Base-by-base conservation (phyloP, 345 rosid genomes). In the Lepidium sativum region DNA sequence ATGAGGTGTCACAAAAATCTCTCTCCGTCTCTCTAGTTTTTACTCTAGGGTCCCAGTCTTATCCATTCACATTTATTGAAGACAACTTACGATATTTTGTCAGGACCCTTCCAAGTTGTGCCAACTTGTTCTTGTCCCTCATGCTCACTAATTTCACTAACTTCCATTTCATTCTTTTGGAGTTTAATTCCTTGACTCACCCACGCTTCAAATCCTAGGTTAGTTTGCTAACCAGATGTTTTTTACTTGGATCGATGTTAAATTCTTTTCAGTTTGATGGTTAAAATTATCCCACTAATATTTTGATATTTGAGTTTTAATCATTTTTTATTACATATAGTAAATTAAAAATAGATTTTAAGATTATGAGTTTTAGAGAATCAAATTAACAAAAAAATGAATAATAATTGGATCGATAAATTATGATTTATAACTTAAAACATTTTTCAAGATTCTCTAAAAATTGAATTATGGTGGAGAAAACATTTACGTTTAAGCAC, bases 1-100 rank as follows among this genome's bases (percentile, higher is more conserved):
- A 32, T 39, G 75, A 63, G 52, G 74, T 63, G 63, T 63, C 68
- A 45, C 17, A 54, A 27, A 47, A 34, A 54, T 40, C 44, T 41
- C 59, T 50, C 37, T 52, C 15, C 34, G 27, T 39, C 64, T 71
- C 52, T 57, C 37, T 49, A 12, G 45, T 42, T 50, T 51, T 27
- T 5, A 31, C 65, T 60, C 13, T 23, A 12, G 51, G 40, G 23
- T 32, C 71, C 56, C 11, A 29, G 18, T 73, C 72, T 52, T 73
- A 66, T 73, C 77, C 63, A 73, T 66, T 66, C 11, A 37, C 77
- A 73, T 66, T 72, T 59, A 66, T 27, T 66, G 70, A 15, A 31
- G 50, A 60, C 72, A 40, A 56, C 33, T 50, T 65, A 14, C 60
- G 62, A 66, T 73, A 15, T 73, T 60, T 73, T 66, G 77, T 60